A percentile compares a stretch with the other conserved stretches of the same genome.
Evolutionary conservation across 2,329 filamentous ascomycete genomes (phyloP).

Genomic region (Diaporthe ampelina): DNA sequence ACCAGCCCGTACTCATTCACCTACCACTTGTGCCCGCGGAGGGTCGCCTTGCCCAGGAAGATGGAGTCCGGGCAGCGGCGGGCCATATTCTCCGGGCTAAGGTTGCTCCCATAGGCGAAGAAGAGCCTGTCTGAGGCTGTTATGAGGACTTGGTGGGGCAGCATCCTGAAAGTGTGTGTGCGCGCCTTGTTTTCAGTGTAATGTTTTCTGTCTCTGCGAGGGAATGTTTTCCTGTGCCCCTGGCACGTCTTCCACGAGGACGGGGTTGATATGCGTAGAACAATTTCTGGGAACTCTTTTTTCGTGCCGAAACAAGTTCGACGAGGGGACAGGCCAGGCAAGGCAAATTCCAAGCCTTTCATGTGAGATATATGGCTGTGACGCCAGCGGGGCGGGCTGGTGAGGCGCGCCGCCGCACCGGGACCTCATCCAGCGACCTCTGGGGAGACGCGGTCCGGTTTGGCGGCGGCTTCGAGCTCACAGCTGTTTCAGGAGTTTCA

Average conservation of each 20-base stretch:
- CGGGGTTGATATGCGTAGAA: background rate
- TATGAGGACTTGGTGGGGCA: background rate
- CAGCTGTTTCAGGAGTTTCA: conserved; percentile 1
- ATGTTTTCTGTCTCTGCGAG: background rate
- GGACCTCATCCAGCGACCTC: background rate
- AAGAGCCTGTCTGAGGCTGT: conserved; percentile 23
- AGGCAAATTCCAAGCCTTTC: background rate
- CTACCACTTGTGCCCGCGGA: conserved; percentile 13
- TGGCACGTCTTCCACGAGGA: background rate
- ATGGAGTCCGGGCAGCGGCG: conserved; percentile 13
- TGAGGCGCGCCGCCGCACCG: background rate
- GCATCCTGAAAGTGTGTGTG: background rate
- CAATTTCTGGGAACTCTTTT: background rate
- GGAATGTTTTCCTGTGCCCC: background rate
- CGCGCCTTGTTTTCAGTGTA: background rate
- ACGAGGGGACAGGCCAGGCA: background rate
- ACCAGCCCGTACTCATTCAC: conserved; percentile 6
- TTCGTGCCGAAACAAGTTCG: background rate
- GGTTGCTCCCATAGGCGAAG: conserved; percentile 17
- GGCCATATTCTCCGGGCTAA: conserved; percentile 22
- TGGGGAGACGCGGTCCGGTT: background rate
- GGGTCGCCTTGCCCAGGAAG: conserved; percentile 15
- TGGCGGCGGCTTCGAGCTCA: background rate
- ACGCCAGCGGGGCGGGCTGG: background rate
- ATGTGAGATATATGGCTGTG: conserved; percentile 14